Evolutionary conservation across 805 yeast species (phyloP).

Genomic region (Spathaspora passalidarum): DNA sequence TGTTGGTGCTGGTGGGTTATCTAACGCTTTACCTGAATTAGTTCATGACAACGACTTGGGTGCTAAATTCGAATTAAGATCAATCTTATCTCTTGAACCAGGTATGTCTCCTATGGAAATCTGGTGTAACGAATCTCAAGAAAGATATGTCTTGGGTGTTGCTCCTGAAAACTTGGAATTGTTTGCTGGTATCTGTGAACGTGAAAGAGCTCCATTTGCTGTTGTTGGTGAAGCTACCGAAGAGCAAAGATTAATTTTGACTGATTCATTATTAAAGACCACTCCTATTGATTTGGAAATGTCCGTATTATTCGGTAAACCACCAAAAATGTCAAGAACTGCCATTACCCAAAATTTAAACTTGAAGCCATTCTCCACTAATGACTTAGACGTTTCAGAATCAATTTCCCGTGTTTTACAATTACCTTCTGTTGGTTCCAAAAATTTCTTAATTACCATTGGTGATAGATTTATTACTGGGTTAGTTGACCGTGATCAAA

Average conservation of each 20-base stretch:
- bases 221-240: slow-evolving; percentile 93
- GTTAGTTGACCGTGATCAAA: slow-evolving; percentile 92
- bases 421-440: slow-evolving; percentile 93
- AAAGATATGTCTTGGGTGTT: slow-evolving; percentile 93
- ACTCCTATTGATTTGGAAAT: slow-evolving; percentile 95
- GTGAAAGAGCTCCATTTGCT: slow-evolving; percentile 96
- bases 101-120: slow-evolving; percentile 99
- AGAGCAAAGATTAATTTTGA: slow-evolving; percentile 77
- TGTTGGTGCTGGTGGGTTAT: slow-evolving; percentile 99
- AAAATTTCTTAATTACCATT: slow-evolving; percentile 91
- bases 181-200: slow-evolving; percentile 78
- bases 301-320: slow-evolving; percentile 93
- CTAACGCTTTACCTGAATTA: slow-evolving; percentile 95
- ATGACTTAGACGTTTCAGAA: slow-evolving; percentile 44
- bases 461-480: slow-evolving; percentile 99
- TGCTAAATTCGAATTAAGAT: slow-evolving; percentile 87
- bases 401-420: slow-evolving; percentile 80
- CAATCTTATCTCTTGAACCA: slow-evolving; percentile 86
- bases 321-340: slow-evolving; percentile 88
- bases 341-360: slow-evolving; percentile 62
- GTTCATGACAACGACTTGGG: slow-evolving; percentile 97
- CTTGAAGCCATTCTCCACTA: slow-evolving; percentile 39
- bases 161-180: slow-evolving; percentile 68
- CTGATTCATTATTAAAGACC: slow-evolving; percentile 71
- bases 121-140: slow-evolving; percentile 99